Conservation (phyloP, 805 yeast species). For the Candida dendrica region DNA sequence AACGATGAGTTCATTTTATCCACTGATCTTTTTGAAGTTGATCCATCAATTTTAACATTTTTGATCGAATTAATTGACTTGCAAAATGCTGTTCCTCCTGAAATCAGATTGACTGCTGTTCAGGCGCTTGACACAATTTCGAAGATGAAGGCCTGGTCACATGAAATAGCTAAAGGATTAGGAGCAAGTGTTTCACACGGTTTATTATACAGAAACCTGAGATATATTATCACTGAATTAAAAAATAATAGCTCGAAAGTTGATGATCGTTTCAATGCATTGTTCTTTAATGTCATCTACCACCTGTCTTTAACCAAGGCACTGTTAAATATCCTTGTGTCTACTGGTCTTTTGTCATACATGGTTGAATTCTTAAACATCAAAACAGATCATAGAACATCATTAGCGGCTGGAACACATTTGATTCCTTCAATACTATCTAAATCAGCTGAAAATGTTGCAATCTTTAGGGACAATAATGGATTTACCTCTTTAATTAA, state of each 20-base stretch:
- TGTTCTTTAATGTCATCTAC: slow-evolving; percentile 56
- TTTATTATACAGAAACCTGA: slow-evolving; percentile 60
- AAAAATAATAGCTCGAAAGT: slow-evolving; percentile 28
- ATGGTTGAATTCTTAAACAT: slow-evolving; percentile 54
- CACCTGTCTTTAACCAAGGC: slow-evolving; percentile 51
- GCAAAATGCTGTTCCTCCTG: slow-evolving; percentile 46
- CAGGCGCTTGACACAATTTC: slow-evolving; percentile 67
- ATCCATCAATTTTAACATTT: slow-evolving; percentile 62
- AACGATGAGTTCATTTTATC: slow-evolving; percentile 52
- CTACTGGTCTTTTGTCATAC: slow-evolving; percentile 71
- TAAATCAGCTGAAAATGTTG: slow-evolving; percentile 39
- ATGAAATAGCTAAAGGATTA: slow-evolving; percentile 68
- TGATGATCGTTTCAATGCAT: slow-evolving; percentile 40
- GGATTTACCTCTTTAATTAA: slow-evolving; percentile 63
- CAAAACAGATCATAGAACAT: slow-evolving; percentile 43
- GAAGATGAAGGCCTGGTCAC: slow-evolving; percentile 58
- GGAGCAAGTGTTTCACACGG: slow-evolving; percentile 91
- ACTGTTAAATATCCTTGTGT: slow-evolving; percentile 47
- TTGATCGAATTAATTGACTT: slow-evolving; percentile 70
- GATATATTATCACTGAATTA: slow-evolving; percentile 50
- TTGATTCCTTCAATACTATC: slow-evolving; percentile 33
- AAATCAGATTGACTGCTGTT: slow-evolving; percentile 52
- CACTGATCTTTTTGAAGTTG: slow-evolving; percentile 61
- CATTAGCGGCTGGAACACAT: slow-evolving; percentile 58
- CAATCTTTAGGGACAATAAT: slow-evolving; percentile 54